A percentile compares a stretch with the other conserved stretches of the same genome.
phyloP scores from a whole-genome alignment of 495 filamentous ascomycete species.

The Talaromyces adpressus region DNA sequence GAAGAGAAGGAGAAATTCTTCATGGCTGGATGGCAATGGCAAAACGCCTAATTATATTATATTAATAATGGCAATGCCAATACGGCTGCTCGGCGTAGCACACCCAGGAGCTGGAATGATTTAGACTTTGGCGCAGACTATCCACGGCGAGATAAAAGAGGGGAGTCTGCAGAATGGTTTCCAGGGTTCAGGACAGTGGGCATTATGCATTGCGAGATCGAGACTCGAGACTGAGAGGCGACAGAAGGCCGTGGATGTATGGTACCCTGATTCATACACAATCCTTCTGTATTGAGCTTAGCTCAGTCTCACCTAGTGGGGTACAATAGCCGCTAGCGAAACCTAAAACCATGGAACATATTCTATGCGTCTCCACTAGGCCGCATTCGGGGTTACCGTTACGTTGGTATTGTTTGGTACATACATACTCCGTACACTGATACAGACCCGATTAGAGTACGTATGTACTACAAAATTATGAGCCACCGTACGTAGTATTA shows the following conservation, averaged over 20 bases:
- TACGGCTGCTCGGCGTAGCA: background rate
- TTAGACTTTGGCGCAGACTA: background rate
- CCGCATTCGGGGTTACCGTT: background rate
- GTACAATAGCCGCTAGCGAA: background rate
- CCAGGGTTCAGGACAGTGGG: background rate
- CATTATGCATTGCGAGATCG: no score
- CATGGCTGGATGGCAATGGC: background rate
- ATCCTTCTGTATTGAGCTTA: background rate
- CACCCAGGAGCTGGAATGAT: background rate
- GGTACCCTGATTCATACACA: background rate
- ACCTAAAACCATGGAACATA: background rate
- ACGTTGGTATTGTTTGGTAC: background rate
- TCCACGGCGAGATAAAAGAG: background rate
- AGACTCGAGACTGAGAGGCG: no score
- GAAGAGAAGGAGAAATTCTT: background rate
- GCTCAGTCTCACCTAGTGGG: background rate
- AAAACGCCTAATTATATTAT: background rate
- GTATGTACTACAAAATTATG: no score
- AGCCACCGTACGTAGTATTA: no score
- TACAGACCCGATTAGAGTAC: no score
- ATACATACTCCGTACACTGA: no score
- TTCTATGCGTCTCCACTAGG: background rate
- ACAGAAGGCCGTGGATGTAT: no score
- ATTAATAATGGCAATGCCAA: background rate
- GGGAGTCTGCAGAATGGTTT: background rate